Conservation (phyloP, 306 rosid genomes). For the Cyamopsis tetragonoloba region DNA sequence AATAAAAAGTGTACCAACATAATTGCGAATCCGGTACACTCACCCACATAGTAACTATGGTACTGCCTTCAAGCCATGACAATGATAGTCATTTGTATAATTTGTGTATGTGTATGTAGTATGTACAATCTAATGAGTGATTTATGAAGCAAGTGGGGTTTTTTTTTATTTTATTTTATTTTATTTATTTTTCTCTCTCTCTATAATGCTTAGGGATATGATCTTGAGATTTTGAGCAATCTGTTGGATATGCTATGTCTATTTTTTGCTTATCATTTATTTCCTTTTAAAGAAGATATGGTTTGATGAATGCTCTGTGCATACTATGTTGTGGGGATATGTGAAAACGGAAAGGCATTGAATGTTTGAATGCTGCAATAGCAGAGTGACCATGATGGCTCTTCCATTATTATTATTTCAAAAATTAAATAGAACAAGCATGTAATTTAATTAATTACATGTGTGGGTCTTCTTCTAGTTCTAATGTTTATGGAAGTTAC, state of each 20-base stretch:
- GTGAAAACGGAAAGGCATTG: conserved; percentile 22
- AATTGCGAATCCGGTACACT: too few relatives aligned
- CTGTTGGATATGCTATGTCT: conserved; percentile 23
- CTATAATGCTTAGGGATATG: conserved; percentile 21
- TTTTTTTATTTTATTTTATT: too few relatives aligned
- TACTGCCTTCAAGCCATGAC: too few relatives aligned
- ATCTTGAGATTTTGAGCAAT: conserved; percentile 26
- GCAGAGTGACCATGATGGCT: conserved; percentile 27
- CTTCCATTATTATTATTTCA: conserved; percentile 22
- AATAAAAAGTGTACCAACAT: too few relatives aligned
- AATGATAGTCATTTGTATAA: conserved; percentile 27
- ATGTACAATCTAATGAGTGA: conserved; percentile 24
- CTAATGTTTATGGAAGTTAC: not conserved
- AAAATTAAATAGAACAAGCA: conserved; percentile 7
- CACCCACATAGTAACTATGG: too few relatives aligned
- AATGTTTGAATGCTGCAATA: conserved; percentile 22
- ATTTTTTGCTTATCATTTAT: conserved; percentile 20
- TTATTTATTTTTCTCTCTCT: too few relatives aligned
- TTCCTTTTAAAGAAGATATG: not conserved
- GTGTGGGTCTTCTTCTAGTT: not conserved
- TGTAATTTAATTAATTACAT: conserved; percentile 14
- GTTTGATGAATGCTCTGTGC: conserved; percentile 4
- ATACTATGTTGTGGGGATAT: conserved; percentile 10
- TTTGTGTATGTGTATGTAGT: too few relatives aligned
- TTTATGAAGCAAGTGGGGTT: conserved; percentile 30